These are phyloP conservation scores for Colletotrichum lentis DNA, from an alignment of 2,329 filamentous ascomycete species.

Conservation along the genomic window DNA sequence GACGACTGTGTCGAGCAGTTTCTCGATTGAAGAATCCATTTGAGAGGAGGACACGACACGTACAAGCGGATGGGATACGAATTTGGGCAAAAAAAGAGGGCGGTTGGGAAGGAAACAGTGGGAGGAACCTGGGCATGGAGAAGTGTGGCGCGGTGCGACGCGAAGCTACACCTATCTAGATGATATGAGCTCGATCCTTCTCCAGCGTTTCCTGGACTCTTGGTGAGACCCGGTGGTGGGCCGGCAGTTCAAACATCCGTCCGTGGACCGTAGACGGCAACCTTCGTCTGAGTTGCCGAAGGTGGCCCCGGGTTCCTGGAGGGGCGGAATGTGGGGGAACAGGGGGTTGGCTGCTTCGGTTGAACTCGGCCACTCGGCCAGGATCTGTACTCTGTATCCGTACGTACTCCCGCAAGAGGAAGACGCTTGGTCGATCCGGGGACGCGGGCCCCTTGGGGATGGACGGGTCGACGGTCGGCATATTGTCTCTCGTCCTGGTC, in stretches of 20 bases:
- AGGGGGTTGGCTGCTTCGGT: constrained; percentile 7
- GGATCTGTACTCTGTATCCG: not conserved
- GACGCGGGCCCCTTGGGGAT: not conserved
- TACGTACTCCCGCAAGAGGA: not conserved
- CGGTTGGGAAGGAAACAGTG: not conserved
- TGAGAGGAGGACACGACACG: not conserved
- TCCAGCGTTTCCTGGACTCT: not conserved
- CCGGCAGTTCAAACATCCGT: too few species aligned
- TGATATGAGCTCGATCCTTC: not conserved
- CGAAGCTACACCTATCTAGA: constrained; percentile 19
- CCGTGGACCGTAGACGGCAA: constrained; percentile 1
- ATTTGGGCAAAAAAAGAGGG: not conserved
- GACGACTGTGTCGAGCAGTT: constrained; percentile 52
- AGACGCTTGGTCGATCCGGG: constrained; percentile 12
- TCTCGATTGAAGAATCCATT: constrained; percentile 32
- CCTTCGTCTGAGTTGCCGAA: not conserved
- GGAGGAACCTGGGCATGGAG: not conserved
- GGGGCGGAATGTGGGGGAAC: constrained; percentile 35
- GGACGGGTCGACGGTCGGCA: constrained; percentile 27
- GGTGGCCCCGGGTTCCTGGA: not conserved
- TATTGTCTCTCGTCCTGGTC: constrained; percentile 17
- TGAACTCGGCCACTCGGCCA: not conserved
- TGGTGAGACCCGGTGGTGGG: constrained; percentile 1
- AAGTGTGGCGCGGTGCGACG: constrained; percentile 1
- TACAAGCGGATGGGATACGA: not conserved